Evolutionary conservation across 176 grass and related monocot species (phyloP), one percentile per base, ranked within the genome.

Genomic region (Triticum turgidum): DNA sequence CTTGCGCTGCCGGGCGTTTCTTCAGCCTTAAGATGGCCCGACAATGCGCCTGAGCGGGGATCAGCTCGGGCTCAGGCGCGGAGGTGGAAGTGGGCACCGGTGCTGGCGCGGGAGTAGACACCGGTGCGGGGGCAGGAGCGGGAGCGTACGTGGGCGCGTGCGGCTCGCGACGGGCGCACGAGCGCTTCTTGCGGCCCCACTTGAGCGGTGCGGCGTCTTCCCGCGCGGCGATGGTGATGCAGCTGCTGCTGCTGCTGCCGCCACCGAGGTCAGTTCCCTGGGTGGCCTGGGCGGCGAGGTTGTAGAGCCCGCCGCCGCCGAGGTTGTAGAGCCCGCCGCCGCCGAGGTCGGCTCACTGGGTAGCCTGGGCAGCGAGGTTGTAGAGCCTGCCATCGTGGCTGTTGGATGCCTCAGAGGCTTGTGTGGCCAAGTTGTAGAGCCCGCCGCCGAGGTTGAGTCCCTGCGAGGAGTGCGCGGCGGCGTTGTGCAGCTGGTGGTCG

Each of bases 171-270:
- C 86, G 83, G 9, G 92, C 72, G 9, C 95, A 93, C 11, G 91
- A 87, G 33, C 92, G 69, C 87, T 95, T 95, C 70, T 92, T 93
- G 14, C 93, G 91, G 6, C 95, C 92, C 89, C 95, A 97, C 83
- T 88, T 93, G 34, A 97, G 89, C 8, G 90, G 85, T 14, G 91
- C 15, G 25, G 91, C 34, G 6, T 17, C 77, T 32, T 65, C 87
- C 59, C 51, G 33, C 9, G 44, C 37, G 9, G 62, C 44, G 30
- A 58, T 58, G 18, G 51, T 27, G 30, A 20, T 56, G 52, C 4
- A 4, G 1, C 15, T 3, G 54, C 54, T 3, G 18, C 52, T 49
- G 65, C 58, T 15, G 34, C 25, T 51, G 14, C 8, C 41, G 41
- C 9, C 9, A 9, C 41, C 14, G 14, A 52, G 14, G 49, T 17